Evolutionary conservation across 345 rosid genomes (phyloP).

Genomic region (Eucalyptus victrix): DNA sequence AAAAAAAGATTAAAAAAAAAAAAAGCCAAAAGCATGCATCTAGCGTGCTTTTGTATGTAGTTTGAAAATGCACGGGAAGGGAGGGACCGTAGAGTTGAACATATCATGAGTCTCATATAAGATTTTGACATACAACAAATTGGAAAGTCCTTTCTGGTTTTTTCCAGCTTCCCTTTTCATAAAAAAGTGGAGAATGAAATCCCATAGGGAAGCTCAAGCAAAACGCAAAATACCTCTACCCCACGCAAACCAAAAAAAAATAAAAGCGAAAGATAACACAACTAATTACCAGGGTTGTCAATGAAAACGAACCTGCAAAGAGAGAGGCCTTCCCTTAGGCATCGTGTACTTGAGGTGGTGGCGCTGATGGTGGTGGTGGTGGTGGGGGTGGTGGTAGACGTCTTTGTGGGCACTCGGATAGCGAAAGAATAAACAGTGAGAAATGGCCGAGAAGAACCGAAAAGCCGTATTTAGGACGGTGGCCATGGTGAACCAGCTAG

Average conservation of each 20-base stretch:
- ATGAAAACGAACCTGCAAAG: slow-evolving; percentile 63
- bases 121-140: background rate
- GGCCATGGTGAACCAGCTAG: slow-evolving; percentile 12
- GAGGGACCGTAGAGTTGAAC: background rate
- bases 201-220: background rate
- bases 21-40: background rate
- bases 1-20: background rate
- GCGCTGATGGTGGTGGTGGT: background rate
- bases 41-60: background rate
- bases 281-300: background rate
- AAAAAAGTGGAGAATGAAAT: background rate
- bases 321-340: slow-evolving; percentile 71
- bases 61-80: background rate
- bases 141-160: background rate
- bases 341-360: slow-evolving; percentile 21
- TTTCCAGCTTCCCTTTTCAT: background rate
- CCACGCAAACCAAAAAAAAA: background rate
- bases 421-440: slow-evolving; percentile 49
- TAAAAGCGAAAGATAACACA: background rate
- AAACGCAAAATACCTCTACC: background rate
- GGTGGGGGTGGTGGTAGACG: background rate
- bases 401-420: slow-evolving; percentile 13
- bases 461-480: slow-evolving; percentile 29
- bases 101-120: background rate
- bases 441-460: slow-evolving; percentile 37